A percentile compares a stretch with the other conserved stretches of the same genome.
Evolutionary conservation across 108 stramenopile genomes (phyloP).

Genomic region (Stephanodiscus triporus): DNA sequence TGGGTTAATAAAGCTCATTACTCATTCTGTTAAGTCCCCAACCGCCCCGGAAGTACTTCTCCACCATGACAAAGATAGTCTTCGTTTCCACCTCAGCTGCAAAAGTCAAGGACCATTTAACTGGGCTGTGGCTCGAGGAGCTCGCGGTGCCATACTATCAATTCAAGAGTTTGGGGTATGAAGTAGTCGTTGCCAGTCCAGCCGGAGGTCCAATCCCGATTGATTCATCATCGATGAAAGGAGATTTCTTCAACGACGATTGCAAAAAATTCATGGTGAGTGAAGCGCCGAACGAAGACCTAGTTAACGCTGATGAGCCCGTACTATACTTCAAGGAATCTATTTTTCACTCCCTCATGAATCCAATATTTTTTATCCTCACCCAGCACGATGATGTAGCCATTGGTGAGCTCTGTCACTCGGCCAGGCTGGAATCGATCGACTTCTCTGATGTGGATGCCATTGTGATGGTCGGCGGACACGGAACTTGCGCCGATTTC

Average conservation of each 20-base stretch:
- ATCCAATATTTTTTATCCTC: neutral
- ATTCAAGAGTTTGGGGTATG: conserved; percentile 66
- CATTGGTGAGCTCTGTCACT: conserved; percentile 58
- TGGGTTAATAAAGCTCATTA: too few species aligned
- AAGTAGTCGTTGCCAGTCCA: conserved; percentile 63
- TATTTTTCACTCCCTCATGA: neutral
- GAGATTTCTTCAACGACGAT: conserved; percentile 59
- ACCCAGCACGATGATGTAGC: conserved; percentile 62
- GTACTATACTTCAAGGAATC: too few species aligned
- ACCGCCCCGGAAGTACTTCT: too few species aligned
- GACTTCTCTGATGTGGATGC: conserved; percentile 62
- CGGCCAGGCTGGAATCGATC: conserved; percentile 53
- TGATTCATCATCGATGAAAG: conserved; percentile 55
- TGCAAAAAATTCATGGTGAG: conserved; percentile 72
- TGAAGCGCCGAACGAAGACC: too few species aligned
- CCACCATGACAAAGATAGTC: conserved; percentile 32
- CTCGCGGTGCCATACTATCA: conserved; percentile 75
- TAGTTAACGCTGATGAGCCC: too few species aligned
- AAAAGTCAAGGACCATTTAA: conserved; percentile 38
- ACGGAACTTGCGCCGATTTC: conserved; percentile 77
- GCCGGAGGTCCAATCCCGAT: conserved; percentile 76
- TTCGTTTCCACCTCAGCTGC: conserved; percentile 39
- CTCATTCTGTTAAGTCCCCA: too few species aligned
- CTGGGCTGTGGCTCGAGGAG: conserved; percentile 87
- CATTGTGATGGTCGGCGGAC: conserved; percentile 72